phyloP scores from a whole-genome alignment of 139 green algal species.

The Eudorina sp. region DNA sequence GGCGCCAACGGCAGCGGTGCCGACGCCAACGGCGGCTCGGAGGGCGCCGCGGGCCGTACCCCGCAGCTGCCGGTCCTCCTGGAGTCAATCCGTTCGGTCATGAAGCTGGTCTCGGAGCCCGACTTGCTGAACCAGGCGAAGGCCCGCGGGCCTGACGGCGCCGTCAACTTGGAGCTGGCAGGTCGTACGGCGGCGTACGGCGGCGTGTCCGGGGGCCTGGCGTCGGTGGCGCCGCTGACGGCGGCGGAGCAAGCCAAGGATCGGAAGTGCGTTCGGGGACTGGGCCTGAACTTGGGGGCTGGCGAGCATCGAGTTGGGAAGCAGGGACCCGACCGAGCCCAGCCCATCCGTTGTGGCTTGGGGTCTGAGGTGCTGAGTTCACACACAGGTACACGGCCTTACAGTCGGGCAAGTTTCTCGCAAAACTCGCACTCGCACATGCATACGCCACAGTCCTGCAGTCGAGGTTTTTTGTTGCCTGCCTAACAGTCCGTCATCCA shows the following conservation, averaged over 20 bases:
- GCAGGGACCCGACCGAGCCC: too few relatives aligned
- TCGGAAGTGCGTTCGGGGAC: neutral
- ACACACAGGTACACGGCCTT: too few relatives aligned
- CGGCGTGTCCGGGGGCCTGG: neutral
- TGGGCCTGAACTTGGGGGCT: too few relatives aligned
- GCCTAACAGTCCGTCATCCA: too few relatives aligned
- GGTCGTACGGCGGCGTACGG: neutral
- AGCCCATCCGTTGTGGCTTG: too few relatives aligned
- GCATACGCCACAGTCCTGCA: too few relatives aligned
- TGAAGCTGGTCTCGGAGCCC: neutral
- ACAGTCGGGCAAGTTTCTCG: too few relatives aligned
- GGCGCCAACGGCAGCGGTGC: neutral
- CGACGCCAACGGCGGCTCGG: neutral
- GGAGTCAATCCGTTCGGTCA: neutral
- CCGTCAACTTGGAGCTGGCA: neutral
- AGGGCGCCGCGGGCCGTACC: neutral
- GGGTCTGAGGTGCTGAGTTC: too few relatives aligned
- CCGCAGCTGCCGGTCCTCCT: neutral
- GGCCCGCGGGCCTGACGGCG: neutral
- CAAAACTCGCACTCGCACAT: too few relatives aligned
- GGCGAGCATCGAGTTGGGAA: too few relatives aligned
- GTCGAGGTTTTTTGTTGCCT: too few relatives aligned
- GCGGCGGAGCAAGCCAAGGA: constrained; percentile 8
- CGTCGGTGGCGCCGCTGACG: neutral
- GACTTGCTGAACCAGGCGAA: neutral